Conservation (phyloP, 148 eudicot species). For the Silene conica region DNA sequence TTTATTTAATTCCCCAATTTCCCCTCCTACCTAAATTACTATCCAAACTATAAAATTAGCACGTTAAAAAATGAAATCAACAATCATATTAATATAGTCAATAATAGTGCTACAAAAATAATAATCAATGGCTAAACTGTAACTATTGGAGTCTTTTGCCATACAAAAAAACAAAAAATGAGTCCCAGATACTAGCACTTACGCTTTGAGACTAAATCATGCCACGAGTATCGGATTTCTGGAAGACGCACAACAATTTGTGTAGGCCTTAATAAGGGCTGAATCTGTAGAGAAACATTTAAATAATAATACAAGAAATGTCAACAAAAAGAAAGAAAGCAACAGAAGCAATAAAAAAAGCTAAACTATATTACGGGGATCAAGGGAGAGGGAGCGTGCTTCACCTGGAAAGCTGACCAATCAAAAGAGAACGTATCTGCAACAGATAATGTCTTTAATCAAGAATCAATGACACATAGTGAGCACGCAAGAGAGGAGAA, state of each 20-base stretch:
- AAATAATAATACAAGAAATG: neutral
- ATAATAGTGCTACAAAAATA: too few relatives aligned
- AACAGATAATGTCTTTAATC: conserved; percentile 9
- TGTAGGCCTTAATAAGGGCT: conserved; percentile 78
- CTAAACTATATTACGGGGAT: neutral
- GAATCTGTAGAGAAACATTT: conserved; percentile 52
- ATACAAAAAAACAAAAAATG: neutral
- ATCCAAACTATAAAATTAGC: too few relatives aligned
- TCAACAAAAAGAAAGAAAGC: neutral
- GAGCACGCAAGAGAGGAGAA: too few relatives aligned
- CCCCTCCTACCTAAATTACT: too few relatives aligned
- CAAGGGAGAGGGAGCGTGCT: conserved; percentile 12
- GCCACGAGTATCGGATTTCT: conserved; percentile 77
- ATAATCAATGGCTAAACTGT: too few relatives aligned
- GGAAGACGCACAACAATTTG: conserved; percentile 58
- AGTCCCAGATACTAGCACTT: conserved; percentile 24
- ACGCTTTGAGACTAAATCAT: conserved; percentile 82
- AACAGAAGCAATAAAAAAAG: neutral
- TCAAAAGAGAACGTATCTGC: conserved; percentile 90
- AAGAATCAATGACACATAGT: neutral
- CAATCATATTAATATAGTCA: too few relatives aligned
- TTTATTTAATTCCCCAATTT: neutral
- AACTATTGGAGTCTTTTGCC: too few relatives aligned
- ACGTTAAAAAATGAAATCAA: too few relatives aligned
- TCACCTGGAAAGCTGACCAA: conserved; percentile 93